Evolutionary conservation across 2,329 filamentous ascomycete genomes (phyloP), one percentile per base, ranked within the genome.

Genomic region (Sphaerulina vaccinii): DNA sequence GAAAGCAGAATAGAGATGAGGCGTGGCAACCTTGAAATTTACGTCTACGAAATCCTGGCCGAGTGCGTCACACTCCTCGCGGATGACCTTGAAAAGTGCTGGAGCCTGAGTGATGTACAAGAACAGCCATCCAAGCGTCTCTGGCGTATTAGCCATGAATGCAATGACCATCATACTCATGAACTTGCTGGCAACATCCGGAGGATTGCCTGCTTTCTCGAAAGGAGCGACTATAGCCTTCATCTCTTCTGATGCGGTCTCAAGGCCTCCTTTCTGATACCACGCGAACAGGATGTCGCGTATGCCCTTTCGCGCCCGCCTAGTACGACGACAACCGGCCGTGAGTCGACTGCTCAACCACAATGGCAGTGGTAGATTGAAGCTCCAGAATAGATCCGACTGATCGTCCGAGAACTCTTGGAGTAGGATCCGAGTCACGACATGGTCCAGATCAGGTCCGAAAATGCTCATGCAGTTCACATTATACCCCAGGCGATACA

Each of bases 391-490:
- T 1, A 32, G 7, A 4, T 32, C 27, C 2, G 27, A 32, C n/a
- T 32, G 27, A 10, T 32, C 10, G 3, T 32, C 27, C 10, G 27
- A 11, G 27, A 32, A 32, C 4, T 32, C 27, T 32, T 32, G 27
- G 10, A 32, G 27, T 2, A 32, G 27, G n/a, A 36, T 29, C 8
- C 49, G 19, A 2, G 49, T 51, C 2, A 21, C 40, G 8, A 44
- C 39, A 38, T 51, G 49, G 23, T 51, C 40, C 1, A 51, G 39
- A 11, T 45, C 40, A 2, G 49, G 49, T 7, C 49, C 49, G 27
- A 51, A 51, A 16, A 51, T 51, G 15, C 49, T 41, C n/a, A 51
- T 45, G 35, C 49, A 51, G 35, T 51, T 51, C 13, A 51, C 49
- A 29, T 51, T 51, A 19, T 44, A 51, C 8, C 49, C 49, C 10